A percentile compares a stretch with the other conserved stretches of the same genome.
phyloP scores from a whole-genome alignment of 2,329 filamentous ascomycete species.

The Albifimbria verrucaria region DNA sequence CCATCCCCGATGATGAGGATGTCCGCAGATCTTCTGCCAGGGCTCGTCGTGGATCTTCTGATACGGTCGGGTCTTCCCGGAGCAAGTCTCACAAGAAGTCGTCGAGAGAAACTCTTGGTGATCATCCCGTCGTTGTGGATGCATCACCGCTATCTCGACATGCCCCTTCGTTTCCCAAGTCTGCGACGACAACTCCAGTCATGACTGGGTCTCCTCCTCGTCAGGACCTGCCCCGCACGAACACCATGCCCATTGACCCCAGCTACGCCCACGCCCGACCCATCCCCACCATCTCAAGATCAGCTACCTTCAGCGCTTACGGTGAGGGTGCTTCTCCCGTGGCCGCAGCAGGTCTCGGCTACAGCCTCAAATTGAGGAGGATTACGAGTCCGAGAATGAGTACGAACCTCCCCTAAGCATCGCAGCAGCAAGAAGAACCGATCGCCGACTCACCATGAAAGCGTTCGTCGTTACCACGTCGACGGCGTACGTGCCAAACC shows the following conservation, averaged over 20 bases:
- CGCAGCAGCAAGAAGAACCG: slow-evolving; percentile 31
- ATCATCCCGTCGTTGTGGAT: slow-evolving; percentile 21
- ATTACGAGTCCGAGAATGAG: slow-evolving; percentile 32
- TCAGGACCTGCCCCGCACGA: slow-evolving; percentile 25
- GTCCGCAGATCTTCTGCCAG: slow-evolving; percentile 29
- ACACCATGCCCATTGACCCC: slow-evolving; percentile 30
- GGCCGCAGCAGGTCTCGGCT: slow-evolving; percentile 35
- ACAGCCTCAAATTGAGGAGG: slow-evolving; percentile 31
- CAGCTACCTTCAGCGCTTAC: slow-evolving; percentile 30
- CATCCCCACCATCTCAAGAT: slow-evolving; percentile 23
- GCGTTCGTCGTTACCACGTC: slow-evolving; percentile 26
- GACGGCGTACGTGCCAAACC: slow-evolving; percentile 21
- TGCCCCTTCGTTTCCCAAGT: slow-evolving; percentile 19
- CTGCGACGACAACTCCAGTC: slow-evolving; percentile 19
- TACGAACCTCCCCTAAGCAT: slow-evolving; percentile 29
- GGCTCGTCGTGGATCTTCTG: slow-evolving; percentile 30
- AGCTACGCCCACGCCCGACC: slow-evolving; percentile 23
- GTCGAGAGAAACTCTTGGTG: slow-evolving; percentile 28
- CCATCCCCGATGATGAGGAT: slow-evolving; percentile 27
- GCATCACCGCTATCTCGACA: slow-evolving; percentile 28
- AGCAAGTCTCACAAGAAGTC: slow-evolving; percentile 28
- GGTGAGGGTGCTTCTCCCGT: slow-evolving; percentile 23
- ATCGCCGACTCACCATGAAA: slow-evolving; percentile 26
- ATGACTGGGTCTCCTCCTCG: slow-evolving; percentile 30
- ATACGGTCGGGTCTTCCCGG: slow-evolving; percentile 1